phyloP scores from a whole-genome alignment of 2,329 filamentous ascomycete genomes.

The Stachybotrys chlorohalonatus region DNA sequence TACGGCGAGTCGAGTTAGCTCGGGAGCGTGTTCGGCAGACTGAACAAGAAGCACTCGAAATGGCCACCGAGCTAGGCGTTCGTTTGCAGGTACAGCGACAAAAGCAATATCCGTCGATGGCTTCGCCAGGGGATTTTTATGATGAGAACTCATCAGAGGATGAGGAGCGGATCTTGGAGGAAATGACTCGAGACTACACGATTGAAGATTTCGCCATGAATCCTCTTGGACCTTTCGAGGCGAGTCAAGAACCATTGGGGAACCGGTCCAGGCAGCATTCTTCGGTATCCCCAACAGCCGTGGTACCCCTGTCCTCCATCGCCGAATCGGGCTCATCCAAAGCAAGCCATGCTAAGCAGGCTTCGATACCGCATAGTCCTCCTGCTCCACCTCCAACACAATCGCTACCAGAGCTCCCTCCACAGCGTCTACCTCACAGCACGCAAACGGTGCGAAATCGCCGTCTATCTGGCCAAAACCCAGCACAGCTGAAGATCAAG shows the following conservation, averaged over 20 bases:
- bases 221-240: constrained; percentile 47
- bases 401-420: constrained; percentile 35
- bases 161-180: constrained; percentile 72
- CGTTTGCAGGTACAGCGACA: constrained; percentile 24
- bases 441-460: constrained; percentile 58
- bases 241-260: constrained; percentile 47
- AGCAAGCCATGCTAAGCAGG: constrained; percentile 8
- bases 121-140: constrained; percentile 46
- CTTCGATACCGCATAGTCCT: constrained; percentile 7
- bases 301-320: constrained; percentile 53
- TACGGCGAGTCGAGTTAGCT: constrained; percentile 63
- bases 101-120: constrained; percentile 17
- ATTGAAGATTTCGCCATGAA: constrained; percentile 73
- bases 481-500: constrained; percentile 83
- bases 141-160: constrained; percentile 58
- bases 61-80: constrained; percentile 32
- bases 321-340: constrained; percentile 42
- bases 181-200: constrained; percentile 76
- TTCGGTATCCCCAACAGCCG: not conserved
- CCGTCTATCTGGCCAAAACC: constrained; percentile 70
- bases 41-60: constrained; percentile 52
- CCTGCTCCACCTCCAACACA: constrained; percentile 39
- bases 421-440: constrained; percentile 18
- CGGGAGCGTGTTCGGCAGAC: constrained; percentile 68
- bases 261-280: not conserved